Percentiles rank a stretch among this genome's conserved stretches.
Evolutionary conservation across 257 asterid genomes (phyloP).

Genomic region (Scutellaria minor): DNA sequence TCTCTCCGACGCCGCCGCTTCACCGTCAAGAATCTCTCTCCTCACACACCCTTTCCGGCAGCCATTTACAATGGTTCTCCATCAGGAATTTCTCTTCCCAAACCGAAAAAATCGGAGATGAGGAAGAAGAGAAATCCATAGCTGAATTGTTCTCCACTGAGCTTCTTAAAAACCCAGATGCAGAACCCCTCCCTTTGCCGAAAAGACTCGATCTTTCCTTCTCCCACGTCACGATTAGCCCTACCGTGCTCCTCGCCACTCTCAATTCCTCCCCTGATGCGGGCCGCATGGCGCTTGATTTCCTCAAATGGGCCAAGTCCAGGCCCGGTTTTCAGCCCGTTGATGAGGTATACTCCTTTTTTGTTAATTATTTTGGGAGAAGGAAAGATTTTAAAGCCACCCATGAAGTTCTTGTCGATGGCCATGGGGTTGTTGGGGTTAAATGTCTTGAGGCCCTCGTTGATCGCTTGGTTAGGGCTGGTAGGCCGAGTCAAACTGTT

Average conservation of each 20-base stretch:
- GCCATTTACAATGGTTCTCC: constrained; percentile 25
- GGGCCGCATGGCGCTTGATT: constrained; percentile 66
- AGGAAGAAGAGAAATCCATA: constrained; percentile 41
- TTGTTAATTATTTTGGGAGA: constrained; percentile 81
- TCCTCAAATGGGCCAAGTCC: constrained; percentile 72
- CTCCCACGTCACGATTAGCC: constrained; percentile 63
- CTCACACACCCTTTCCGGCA: constrained; percentile 13
- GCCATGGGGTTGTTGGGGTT: constrained; percentile 55
- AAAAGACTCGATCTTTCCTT: constrained; percentile 81
- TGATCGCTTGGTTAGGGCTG: constrained; percentile 86
- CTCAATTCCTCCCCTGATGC: constrained; percentile 78
- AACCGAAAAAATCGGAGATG: constrained; percentile 35
- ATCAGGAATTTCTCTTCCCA: constrained; percentile 53
- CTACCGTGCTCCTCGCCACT: constrained; percentile 50
- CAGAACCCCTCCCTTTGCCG: constrained; percentile 63
- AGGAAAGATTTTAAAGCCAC: constrained; percentile 90
- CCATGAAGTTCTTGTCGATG: constrained; percentile 66
- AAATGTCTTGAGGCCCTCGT: constrained; percentile 66
- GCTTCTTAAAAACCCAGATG: constrained; percentile 60
- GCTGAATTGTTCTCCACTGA: constrained; percentile 58
- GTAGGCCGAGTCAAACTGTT: constrained; percentile 67
- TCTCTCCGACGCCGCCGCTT: constrained; percentile 30
- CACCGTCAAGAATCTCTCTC: constrained; percentile 24
- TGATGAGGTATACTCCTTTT: constrained; percentile 66
- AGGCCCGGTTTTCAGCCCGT: constrained; percentile 54